Percentiles rank a stretch among this genome's conserved stretches.
Evolutionary conservation across 495 filamentous ascomycete genomes (phyloP).

Genomic region (Penicillium robsamsonii): DNA sequence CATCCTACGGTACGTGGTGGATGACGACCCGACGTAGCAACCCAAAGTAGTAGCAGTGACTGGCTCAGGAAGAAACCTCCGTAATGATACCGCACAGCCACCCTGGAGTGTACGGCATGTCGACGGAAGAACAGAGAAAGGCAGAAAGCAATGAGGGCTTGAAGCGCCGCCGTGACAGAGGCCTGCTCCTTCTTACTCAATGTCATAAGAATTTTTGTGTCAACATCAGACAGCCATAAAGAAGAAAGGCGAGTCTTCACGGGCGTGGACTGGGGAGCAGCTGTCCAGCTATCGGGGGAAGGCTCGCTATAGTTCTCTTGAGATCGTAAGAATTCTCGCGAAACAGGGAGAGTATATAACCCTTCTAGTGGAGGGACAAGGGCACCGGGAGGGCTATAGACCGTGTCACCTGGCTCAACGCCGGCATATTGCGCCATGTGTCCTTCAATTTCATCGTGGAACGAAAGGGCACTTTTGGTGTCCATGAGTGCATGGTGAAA

Average conservation of each 20-base stretch:
- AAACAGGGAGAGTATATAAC: neutral
- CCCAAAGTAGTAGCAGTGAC: constrained; percentile 7
- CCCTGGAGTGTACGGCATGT: constrained; percentile 2
- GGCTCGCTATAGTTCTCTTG: neutral
- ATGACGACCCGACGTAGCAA: constrained; percentile 9
- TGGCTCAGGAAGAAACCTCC: constrained; percentile 1
- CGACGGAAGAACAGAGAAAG: constrained; percentile 5
- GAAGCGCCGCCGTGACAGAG: constrained; percentile 6
- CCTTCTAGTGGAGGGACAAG: neutral
- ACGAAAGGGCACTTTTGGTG: constrained; percentile 6
- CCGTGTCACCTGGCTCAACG: neutral
- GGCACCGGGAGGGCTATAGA: neutral
- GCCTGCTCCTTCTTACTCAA: constrained; percentile 4
- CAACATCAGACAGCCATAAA: constrained; percentile 5
- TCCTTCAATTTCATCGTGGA: constrained; percentile 8
- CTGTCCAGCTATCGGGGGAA: constrained; percentile 6
- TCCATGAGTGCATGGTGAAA: constrained; percentile 13
- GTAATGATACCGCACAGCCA: constrained; percentile 10
- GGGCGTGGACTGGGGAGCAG: constrained; percentile 1
- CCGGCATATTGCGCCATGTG: neutral
- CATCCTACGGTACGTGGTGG: neutral
- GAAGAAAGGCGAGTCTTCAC: constrained; percentile 8
- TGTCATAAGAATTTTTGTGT: neutral
- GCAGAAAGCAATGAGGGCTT: constrained; percentile 2
- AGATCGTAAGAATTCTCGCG: neutral